These are phyloP conservation scores for Metarhizium sp. DNA, from an alignment of 2,329 filamentous ascomycete species.

Conservation along the genomic window DNA sequence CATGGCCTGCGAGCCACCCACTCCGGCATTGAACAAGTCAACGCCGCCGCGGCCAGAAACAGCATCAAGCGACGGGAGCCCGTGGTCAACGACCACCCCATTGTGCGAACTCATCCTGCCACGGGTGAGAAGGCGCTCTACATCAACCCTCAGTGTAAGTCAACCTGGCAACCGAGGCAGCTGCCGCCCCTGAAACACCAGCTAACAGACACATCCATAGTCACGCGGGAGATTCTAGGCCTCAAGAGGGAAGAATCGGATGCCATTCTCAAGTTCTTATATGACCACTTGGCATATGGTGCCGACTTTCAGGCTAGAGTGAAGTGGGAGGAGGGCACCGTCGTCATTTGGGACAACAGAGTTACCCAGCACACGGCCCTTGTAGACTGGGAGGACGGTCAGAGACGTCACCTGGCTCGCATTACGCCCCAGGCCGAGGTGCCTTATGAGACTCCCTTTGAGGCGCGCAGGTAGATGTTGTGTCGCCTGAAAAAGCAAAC, in stretches of 20 bases:
- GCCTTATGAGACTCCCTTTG: constrained; percentile 59
- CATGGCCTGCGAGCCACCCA: constrained; percentile 76
- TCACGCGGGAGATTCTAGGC: constrained; percentile 72
- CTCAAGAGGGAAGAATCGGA: constrained; percentile 85
- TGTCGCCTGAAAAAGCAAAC: background rate
- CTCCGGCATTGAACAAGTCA: constrained; percentile 73
- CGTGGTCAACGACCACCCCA: constrained; percentile 63
- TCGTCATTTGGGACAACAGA: constrained; percentile 82
- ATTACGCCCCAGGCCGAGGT: constrained; percentile 76
- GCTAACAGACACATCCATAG: constrained; percentile 25
- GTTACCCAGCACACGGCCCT: constrained; percentile 71
- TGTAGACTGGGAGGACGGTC: constrained; percentile 72
- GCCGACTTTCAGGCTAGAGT: constrained; percentile 65
- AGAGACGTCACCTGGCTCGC: constrained; percentile 68
- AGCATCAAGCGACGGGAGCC: constrained; percentile 69
- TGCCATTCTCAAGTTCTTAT: constrained; percentile 62
- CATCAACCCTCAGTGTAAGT: constrained; percentile 73
- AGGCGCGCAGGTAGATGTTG: constrained; percentile 3
- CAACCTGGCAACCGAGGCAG: background rate
- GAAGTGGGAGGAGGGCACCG: constrained; percentile 70
- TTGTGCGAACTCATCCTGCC: constrained; percentile 71
- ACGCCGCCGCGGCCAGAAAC: constrained; percentile 54
- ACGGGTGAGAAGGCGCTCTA: constrained; percentile 80
- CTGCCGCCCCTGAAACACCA: background rate
- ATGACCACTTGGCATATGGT: constrained; percentile 38